Conservation (phyloP, 2,329 filamentous ascomycete genomes). For the Arthrobotrys iridis region DNA sequence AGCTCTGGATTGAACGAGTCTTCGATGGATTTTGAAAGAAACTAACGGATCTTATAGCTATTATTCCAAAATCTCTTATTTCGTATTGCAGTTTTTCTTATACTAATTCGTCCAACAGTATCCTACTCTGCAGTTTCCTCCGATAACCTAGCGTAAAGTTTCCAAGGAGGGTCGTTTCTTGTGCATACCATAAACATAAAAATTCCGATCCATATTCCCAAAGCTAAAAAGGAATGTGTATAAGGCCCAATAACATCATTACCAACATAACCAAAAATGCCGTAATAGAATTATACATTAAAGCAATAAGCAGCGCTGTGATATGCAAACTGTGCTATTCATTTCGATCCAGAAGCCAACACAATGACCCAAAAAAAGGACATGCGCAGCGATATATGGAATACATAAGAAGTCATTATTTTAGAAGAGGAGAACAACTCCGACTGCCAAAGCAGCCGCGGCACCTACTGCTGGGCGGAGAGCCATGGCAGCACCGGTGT, state of each 20-base stretch:
- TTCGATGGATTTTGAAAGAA: no score
- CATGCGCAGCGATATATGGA: background rate
- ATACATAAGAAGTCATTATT: background rate
- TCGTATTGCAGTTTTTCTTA: no score
- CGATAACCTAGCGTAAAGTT: no score
- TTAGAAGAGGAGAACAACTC: slow-evolving; percentile 33
- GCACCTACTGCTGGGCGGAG: slow-evolving; percentile 35
- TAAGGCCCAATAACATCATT: background rate
- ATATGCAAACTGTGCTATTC: background rate
- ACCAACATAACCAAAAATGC: background rate
- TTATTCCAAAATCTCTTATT: no score
- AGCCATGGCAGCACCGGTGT: slow-evolving; percentile 46
- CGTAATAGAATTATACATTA: slow-evolving; percentile 13
- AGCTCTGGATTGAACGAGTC: no score
- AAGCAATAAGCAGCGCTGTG: background rate
- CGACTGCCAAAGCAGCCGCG: slow-evolving; percentile 20
- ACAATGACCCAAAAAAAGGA: background rate
- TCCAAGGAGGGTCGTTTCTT: no score
- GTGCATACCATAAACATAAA: no score
- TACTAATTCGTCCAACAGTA: no score
- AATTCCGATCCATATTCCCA: background rate
- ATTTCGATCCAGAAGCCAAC: background rate
- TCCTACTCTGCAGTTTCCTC: no score
- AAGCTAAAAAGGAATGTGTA: background rate
- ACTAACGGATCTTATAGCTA: no score